Evolutionary conservation across 176 grass and related monocot species (phyloP).

Genomic region (Eleusine indica): DNA sequence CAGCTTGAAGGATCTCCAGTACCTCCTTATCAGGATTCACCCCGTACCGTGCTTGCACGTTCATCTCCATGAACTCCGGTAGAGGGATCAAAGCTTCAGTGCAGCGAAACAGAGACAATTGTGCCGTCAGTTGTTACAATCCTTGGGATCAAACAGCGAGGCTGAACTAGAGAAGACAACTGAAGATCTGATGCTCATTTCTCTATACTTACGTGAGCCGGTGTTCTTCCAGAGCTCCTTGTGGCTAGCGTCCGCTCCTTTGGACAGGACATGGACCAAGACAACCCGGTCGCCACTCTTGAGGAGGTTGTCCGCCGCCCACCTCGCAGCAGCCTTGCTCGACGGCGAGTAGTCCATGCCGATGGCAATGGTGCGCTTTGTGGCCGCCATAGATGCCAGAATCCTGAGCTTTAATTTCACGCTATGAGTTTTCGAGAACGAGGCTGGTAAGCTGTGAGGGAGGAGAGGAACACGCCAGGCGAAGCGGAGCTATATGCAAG

Average conservation of each 20-base stretch:
- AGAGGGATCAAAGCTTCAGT: conserved; percentile 82
- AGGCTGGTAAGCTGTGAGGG: neutral
- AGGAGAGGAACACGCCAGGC: neutral
- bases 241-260: conserved; percentile 51
- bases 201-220: conserved; percentile 49
- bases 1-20: conserved; percentile 58
- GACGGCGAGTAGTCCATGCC: conserved; percentile 86
- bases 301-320: conserved; percentile 56
- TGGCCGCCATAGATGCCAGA: conserved; percentile 28
- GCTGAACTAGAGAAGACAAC: neutral
- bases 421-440: conserved; percentile 10
- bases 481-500: conserved; percentile 9
- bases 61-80: conserved; percentile 78
- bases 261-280: conserved; percentile 66
- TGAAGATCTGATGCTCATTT: neutral
- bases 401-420: neutral
- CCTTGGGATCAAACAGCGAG: neutral
- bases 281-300: conserved; percentile 55
- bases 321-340: conserved; percentile 68
- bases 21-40: conserved; percentile 63
- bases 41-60: conserved; percentile 57
- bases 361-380: conserved; percentile 52
- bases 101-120: conserved; percentile 5
- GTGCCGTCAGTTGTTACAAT: conserved; percentile 1
- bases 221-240: conserved; percentile 75